Percentiles rank a stretch among this genome's conserved stretches.
These are phyloP conservation scores for Brassica incana DNA, from an alignment of 345 rosid genomes.

Conservation along the genomic window DNA sequence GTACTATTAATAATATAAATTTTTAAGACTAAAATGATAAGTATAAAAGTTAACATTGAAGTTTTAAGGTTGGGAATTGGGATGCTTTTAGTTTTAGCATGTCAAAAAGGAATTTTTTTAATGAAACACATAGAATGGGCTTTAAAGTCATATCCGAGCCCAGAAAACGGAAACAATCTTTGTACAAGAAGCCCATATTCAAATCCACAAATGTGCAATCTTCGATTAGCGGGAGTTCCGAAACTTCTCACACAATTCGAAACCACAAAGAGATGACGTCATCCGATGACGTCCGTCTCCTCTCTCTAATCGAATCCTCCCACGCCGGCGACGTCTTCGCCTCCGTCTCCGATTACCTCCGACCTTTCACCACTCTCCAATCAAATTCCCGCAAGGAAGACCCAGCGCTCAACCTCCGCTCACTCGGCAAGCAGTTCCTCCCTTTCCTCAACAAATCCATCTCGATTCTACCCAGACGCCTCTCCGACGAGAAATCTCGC, in stretches of 20 bases:
- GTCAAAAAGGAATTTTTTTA: not conserved
- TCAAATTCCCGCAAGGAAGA: slow-evolving; percentile 34
- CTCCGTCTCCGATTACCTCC: slow-evolving; percentile 59
- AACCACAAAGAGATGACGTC: slow-evolving; percentile 50
- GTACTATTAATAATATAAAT: no score
- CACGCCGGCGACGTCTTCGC: slow-evolving; percentile 43
- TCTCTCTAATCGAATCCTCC: slow-evolving; percentile 51
- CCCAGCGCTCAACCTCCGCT: slow-evolving; percentile 43
- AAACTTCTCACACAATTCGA: slow-evolving; percentile 9
- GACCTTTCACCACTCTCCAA: slow-evolving; percentile 46
- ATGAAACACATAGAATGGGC: not conserved
- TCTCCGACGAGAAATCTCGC: slow-evolving; percentile 27
- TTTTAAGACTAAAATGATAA: no score
- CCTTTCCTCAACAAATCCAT: slow-evolving; percentile 73
- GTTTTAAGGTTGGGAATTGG: no score
- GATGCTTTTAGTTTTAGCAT: no score
- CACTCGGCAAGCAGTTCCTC: slow-evolving; percentile 73
- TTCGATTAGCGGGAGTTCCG: slow-evolving; percentile 34
- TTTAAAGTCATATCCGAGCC: not conserved
- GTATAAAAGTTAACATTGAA: no score
- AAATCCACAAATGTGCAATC: not conserved
- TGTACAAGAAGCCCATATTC: not conserved
- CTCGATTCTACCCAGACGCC: slow-evolving; percentile 70
- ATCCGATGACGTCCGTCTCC: slow-evolving; percentile 45
- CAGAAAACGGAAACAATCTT: not conserved